Evolutionary conservation across 257 asterid species (phyloP).

Genomic region (Rauvolfia tetraphylla): DNA sequence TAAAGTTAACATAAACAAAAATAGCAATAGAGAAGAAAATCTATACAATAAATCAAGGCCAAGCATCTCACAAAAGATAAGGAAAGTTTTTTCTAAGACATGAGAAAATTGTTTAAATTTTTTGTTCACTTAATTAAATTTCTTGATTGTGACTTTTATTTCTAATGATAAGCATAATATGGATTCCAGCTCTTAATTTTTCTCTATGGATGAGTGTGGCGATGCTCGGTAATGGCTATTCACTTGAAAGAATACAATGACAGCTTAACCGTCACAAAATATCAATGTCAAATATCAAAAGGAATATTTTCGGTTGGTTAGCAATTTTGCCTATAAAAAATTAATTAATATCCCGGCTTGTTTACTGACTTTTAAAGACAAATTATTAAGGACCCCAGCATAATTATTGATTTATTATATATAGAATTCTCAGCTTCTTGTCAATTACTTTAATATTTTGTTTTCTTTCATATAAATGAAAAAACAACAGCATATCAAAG

Average conservation of each 20-base stretch:
- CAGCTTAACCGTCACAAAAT: conserved; percentile 16
- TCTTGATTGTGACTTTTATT: conserved; percentile 5
- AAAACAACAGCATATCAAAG: not conserved
- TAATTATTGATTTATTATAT: too few relatives aligned
- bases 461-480: not conserved
- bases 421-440: too few relatives aligned
- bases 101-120: not conserved
- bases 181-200: conserved; percentile 6
- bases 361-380: not conserved
- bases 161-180: not conserved
- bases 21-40: not conserved
- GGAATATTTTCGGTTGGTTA: conserved; percentile 1
- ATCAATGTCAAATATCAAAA: conserved; percentile 4
- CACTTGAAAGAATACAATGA: conserved; percentile 11
- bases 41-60: not conserved
- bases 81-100: too few relatives aligned
- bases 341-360: not conserved
- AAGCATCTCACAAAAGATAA: not conserved
- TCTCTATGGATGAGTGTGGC: not conserved
- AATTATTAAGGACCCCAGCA: not conserved
- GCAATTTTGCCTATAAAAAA: not conserved
- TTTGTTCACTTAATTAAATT: not conserved
- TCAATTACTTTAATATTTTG: not conserved
- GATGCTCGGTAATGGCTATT: not conserved
- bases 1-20: not conserved